Evolutionary conservation across 1,139 yeast species (phyloP).

Genomic region (Hyphopichia burtonii): DNA sequence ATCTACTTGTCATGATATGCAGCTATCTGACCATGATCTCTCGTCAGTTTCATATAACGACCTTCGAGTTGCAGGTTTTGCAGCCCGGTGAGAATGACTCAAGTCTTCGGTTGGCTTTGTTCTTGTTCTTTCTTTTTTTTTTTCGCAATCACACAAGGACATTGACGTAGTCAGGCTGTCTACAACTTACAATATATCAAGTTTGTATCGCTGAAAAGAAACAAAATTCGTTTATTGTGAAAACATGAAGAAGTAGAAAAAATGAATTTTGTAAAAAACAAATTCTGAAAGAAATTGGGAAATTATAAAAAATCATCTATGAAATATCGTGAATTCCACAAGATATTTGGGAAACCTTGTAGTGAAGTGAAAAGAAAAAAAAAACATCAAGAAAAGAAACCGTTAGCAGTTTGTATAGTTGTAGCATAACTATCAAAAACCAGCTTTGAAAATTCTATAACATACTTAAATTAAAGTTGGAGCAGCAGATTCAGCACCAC

Average conservation of each 20-base stretch:
- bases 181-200: no score
- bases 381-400: not conserved
- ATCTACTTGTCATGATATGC: no score
- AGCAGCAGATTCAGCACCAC: no score
- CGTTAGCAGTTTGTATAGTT: not conserved
- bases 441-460: not conserved
- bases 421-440: constrained; percentile 1
- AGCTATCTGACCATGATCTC: no score
- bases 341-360: not conserved
- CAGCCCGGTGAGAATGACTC: not conserved
- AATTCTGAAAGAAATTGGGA: not conserved
- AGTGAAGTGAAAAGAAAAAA: not conserved
- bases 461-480: not conserved
- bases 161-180: no score
- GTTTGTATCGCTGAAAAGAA: not conserved
- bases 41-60: not conserved
- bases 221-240: not conserved
- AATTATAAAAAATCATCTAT: not conserved
- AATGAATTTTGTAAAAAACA: not conserved
- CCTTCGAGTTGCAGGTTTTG: not conserved
- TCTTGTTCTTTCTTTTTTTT: not conserved
- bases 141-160: not conserved
- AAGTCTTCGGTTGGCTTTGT: not conserved
- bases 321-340: not conserved
- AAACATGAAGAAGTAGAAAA: not conserved